Base-by-base conservation (phyloP, 2,329 filamentous ascomycete genomes). In the Colletotrichum higginsianum region DNA sequence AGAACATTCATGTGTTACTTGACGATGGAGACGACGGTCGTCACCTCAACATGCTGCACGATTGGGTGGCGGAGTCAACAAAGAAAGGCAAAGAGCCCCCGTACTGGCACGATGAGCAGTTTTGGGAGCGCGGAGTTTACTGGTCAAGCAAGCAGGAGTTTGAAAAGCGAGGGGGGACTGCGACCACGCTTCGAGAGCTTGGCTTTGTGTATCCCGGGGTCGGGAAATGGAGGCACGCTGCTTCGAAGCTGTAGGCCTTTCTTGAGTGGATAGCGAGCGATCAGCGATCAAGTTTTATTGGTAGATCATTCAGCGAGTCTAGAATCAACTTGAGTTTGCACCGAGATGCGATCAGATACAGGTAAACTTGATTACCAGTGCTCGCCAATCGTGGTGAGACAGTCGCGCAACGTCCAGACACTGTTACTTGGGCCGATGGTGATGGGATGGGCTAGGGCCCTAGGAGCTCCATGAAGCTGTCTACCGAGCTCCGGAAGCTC, bases 121-220 rank as follows among this genome's bases (percentile, higher is more conserved):
- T 90, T 63, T 97, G 94, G 94, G 87, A 92, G 77, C 86, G 95
- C 21, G 86, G 88, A 68, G 85, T 90, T 4, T 93, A 93, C 75
- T 86, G 88, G 0, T 86, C 90, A 15, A 93, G 95, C 46, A 93
- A 94, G 80, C 87, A 91, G 75, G 88, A 87, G 40, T 98, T 96
- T 79, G 88, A 92, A 69, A 84, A 87, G 73, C 83, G 84, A 47
- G 94, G 94, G 0, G 87, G 90, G 46, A 84, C 81, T 8, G 91
- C 94, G 12, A 91, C 82, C 78, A 90, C 85, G 3, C 79, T 97
- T 26, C 87, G 89, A 74, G 73, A 74, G 60, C 46, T 74, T 53
- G 73, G 73, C 12, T 74, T 68, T 18, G 71, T 69, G 21, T 74
- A 73, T 46, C 73, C 73, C 3, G 73, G 73, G 2, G 61, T 71